Percentiles rank a stretch among this genome's conserved stretches.
Conservation (phyloP, 441 rosid species). For the Biscutella auriculata region DNA sequence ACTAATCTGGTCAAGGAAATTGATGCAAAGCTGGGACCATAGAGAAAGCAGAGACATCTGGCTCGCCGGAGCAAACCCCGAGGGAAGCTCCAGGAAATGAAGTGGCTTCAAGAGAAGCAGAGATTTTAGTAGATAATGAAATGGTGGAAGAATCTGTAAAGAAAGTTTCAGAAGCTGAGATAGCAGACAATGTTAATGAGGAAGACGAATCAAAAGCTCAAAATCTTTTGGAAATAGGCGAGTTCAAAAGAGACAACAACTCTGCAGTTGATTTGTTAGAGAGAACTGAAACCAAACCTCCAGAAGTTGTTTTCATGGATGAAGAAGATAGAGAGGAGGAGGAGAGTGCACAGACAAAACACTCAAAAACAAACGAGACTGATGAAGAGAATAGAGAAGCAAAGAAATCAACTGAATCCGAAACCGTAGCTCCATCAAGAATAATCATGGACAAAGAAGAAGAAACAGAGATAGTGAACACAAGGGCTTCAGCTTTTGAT, state of each 20-base stretch:
- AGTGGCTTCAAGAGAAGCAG: conserved; percentile 7
- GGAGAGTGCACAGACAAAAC: not conserved
- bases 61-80: not conserved
- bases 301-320: conserved; percentile 26
- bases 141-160: conserved; percentile 7
- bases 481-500: not conserved
- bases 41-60: not conserved
- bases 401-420: conserved; percentile 3
- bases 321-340: conserved; percentile 16
- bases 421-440: conserved; percentile 14
- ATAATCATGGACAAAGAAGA: conserved; percentile 4
- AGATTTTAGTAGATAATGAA: not conserved
- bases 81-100: not conserved
- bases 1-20: conserved; percentile 44
- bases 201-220: conserved; percentile 20
- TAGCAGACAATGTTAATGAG: conserved; percentile 19
- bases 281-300: conserved; percentile 27
- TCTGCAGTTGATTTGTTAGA: conserved; percentile 9
- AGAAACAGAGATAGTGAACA: conserved; percentile 4
- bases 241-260: conserved; percentile 17
- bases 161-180: conserved; percentile 24
- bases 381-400: conserved; percentile 9
- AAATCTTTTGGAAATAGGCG: conserved; percentile 18
- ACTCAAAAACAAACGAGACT: not conserved
- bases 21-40: conserved; percentile 40